Percentiles rank a stretch among this genome's conserved stretches.
phyloP scores from a whole-genome alignment of 2,329 filamentous ascomycete genomes.

The Colletotrichum viniferum region DNA sequence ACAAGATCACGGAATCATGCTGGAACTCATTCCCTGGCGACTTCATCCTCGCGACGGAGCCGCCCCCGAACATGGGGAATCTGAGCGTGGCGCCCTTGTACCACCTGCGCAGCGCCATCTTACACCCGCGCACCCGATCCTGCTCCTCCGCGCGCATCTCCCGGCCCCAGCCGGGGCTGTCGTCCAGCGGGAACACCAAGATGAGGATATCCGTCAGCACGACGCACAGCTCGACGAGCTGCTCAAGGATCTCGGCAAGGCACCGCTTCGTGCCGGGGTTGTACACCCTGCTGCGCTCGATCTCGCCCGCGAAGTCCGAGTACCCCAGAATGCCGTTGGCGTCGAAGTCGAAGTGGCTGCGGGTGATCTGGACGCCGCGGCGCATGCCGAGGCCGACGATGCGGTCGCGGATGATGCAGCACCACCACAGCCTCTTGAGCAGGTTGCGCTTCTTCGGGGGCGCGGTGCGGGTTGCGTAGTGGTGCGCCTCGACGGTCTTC shows the following conservation, averaged over 20 bases:
- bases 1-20: conserved; percentile 47
- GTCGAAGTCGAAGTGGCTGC: conserved; percentile 49
- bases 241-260: conserved; percentile 48
- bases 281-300: conserved; percentile 49
- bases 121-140: conserved; percentile 37
- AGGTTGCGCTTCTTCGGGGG: conserved; percentile 41
- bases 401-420: conserved; percentile 56
- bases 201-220: conserved; percentile 51
- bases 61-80: conserved; percentile 43
- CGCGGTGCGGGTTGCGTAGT: conserved; percentile 38
- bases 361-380: conserved; percentile 54
- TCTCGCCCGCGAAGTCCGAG: conserved; percentile 50
- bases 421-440: conserved; percentile 60
- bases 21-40: conserved; percentile 32
- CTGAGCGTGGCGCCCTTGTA: conserved; percentile 40
- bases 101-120: conserved; percentile 41
- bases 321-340: conserved; percentile 39
- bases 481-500: conserved; percentile 47
- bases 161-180: conserved; percentile 43
- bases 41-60: conserved; percentile 28
- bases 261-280: conserved; percentile 46
- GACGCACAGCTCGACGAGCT: conserved; percentile 49
- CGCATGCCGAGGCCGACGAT: conserved; percentile 53
- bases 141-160: conserved; percentile 34
- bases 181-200: conserved; percentile 48